phyloP scores from a whole-genome alignment of 73 alveolate species.

The Paramecium caudatum region DNA sequence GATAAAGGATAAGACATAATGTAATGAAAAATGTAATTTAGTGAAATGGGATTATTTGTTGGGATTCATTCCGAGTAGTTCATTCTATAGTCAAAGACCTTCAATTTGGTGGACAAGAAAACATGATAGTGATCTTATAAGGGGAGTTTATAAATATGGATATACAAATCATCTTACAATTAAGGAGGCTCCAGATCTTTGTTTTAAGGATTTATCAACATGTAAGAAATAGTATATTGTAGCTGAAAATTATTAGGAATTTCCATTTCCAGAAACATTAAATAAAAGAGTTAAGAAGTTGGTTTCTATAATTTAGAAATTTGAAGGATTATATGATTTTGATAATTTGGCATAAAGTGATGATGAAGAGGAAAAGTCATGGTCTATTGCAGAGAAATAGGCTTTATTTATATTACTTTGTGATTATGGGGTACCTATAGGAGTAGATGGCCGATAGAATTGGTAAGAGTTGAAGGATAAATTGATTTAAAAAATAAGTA shows the following conservation, averaged over 20 bases:
- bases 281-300: conserved; percentile 97
- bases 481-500: conserved; percentile 37
- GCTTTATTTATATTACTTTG: conserved; percentile 83
- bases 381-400: conserved; percentile 91
- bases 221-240: conserved; percentile 14
- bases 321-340: conserved; percentile 83
- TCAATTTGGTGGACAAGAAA: conserved; percentile 98
- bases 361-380: conserved; percentile 90
- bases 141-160: conserved; percentile 98
- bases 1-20: conserved; percentile 71
- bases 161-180: conserved; percentile 95
- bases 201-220: conserved; percentile 92
- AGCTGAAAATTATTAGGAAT: conserved; percentile 85
- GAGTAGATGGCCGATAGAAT: conserved; percentile 94
- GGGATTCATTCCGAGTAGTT: conserved; percentile 92
- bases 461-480: conserved; percentile 90
- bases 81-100: conserved; percentile 96
- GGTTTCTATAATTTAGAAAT: conserved; percentile 89
- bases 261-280: conserved; percentile 98
- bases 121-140: conserved; percentile 97
- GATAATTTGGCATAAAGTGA: conserved; percentile 83
- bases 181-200: conserved; percentile 85
- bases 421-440: conserved; percentile 95
- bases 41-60: conserved; percentile 94
- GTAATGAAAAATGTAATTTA: conserved; percentile 72